Conservation (phyloP, 768 basidiomycete species). For the Tricholoma flavovirens region DNA sequence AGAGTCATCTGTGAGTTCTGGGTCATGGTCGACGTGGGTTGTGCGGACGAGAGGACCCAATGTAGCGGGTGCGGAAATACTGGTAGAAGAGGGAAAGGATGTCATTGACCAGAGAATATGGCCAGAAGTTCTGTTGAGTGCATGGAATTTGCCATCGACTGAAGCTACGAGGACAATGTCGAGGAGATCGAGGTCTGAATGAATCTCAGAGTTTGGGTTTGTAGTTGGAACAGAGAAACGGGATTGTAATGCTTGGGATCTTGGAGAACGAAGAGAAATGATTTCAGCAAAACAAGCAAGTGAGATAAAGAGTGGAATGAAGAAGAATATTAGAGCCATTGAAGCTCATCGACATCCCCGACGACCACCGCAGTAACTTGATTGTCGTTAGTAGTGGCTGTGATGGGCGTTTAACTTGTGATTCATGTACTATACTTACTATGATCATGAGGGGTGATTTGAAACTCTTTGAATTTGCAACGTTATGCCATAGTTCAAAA, state of each 20-base stretch:
- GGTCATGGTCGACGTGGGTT: conserved; percentile 51
- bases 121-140: conserved; percentile 83
- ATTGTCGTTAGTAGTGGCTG: not conserved
- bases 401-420: no score
- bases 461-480: no score
- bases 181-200: conserved; percentile 55
- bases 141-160: conserved; percentile 93
- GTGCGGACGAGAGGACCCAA: conserved; percentile 75
- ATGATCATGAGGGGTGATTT: no score
- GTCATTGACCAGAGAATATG: conserved; percentile 86
- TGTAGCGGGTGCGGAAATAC: conserved; percentile 40
- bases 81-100: conserved; percentile 40
- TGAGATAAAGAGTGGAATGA: not conserved
- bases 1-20: conserved; percentile 49
- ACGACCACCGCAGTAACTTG: not conserved
- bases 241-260: not conserved
- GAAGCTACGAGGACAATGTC: conserved; percentile 88
- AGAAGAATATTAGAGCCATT: not conserved
- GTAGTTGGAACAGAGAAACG: not conserved
- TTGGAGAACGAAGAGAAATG: not conserved
- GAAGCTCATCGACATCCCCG: not conserved
- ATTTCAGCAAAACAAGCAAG: not conserved
- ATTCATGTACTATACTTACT: no score
- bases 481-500: no score
- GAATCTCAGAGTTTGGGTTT: conserved; percentile 11